These are phyloP conservation scores for Exophiala phaeomuriformis DNA, from an alignment of 2,329 filamentous ascomycete species.

Conservation along the genomic window DNA sequence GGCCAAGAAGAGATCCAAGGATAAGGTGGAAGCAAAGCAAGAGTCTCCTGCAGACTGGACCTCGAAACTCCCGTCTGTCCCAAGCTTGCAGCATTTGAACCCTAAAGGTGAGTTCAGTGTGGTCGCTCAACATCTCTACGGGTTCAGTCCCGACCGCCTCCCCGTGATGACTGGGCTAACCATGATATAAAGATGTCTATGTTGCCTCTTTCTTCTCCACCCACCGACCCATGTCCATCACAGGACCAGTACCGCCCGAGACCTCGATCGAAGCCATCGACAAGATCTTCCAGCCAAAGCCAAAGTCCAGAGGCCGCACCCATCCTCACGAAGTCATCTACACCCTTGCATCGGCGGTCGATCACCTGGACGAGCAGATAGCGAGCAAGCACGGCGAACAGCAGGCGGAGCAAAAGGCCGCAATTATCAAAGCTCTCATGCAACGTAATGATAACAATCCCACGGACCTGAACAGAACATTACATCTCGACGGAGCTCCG, in stretches of 20 bases:
- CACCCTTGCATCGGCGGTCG: constrained; percentile 49
- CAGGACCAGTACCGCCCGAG: constrained; percentile 66
- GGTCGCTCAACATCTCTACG: background rate
- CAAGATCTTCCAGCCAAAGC: constrained; percentile 67
- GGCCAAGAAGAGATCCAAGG: constrained; percentile 24
- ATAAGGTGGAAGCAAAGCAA: constrained; percentile 29
- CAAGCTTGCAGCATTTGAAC: constrained; percentile 43
- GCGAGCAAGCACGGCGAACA: constrained; percentile 41
- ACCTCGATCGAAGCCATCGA: constrained; percentile 71
- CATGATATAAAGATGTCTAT: constrained; percentile 59
- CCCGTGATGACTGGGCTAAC: too few species aligned
- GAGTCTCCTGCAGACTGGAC: constrained; percentile 31
- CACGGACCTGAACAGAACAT: constrained; percentile 30
- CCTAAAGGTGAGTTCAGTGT: constrained; percentile 36
- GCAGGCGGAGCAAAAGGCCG: constrained; percentile 48
- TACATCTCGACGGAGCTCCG: constrained; percentile 41
- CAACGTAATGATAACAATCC: constrained; percentile 27
- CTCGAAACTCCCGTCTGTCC: constrained; percentile 42
- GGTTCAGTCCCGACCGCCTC: too few species aligned
- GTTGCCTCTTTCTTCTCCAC: constrained; percentile 93
- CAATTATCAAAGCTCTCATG: constrained; percentile 35
- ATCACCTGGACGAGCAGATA: constrained; percentile 37
- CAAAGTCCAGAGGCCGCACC: constrained; percentile 38
- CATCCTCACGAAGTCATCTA: constrained; percentile 56
- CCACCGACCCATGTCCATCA: constrained; percentile 87